Conservation (phyloP, 1,139 yeast genomes). For the Suhomyces terraborum region DNA sequence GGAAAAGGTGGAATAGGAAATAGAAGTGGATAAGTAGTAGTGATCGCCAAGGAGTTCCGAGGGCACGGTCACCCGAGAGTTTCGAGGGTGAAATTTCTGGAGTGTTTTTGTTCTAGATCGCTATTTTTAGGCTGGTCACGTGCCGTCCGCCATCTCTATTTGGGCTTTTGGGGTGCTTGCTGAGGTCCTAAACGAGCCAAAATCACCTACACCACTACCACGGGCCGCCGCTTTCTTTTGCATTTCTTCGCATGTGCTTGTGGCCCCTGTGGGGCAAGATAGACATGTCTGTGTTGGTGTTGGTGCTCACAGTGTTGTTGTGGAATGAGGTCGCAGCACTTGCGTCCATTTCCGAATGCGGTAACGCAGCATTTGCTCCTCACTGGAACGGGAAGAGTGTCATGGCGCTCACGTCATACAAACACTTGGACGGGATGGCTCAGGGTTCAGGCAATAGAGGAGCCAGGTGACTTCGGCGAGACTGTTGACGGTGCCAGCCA, state of each 20-base stretch:
- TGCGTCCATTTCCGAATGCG: conserved; percentile 1
- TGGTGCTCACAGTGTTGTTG: not conserved
- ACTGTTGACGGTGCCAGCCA: too few species aligned
- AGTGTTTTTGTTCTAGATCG: conserved; percentile 14
- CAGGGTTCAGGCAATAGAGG: too few species aligned
- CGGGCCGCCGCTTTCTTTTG: too few species aligned
- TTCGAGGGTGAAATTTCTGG: conserved; percentile 10
- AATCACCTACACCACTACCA: too few species aligned
- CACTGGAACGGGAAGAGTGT: not conserved
- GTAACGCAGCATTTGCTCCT: conserved; percentile 2
- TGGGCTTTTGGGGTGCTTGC: too few species aligned
- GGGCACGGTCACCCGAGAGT: conserved; percentile 4
- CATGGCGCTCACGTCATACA: not conserved
- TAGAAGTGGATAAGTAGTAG: conserved; percentile 2
- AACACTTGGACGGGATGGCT: too few species aligned
- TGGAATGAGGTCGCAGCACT: too few species aligned
- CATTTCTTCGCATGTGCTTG: too few species aligned
- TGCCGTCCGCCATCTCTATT: not conserved
- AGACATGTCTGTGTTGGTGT: not conserved
- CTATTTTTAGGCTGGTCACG: conserved; percentile 11
- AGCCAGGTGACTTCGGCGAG: not conserved
- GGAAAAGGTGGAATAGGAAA: conserved; percentile 4
- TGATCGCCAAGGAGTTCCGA: conserved; percentile 8
- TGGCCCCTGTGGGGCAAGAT: too few species aligned
- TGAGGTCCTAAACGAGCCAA: too few species aligned